Evolutionary conservation across 495 filamentous ascomycete genomes (phyloP).

Genomic region (Bacidia rubella): DNA sequence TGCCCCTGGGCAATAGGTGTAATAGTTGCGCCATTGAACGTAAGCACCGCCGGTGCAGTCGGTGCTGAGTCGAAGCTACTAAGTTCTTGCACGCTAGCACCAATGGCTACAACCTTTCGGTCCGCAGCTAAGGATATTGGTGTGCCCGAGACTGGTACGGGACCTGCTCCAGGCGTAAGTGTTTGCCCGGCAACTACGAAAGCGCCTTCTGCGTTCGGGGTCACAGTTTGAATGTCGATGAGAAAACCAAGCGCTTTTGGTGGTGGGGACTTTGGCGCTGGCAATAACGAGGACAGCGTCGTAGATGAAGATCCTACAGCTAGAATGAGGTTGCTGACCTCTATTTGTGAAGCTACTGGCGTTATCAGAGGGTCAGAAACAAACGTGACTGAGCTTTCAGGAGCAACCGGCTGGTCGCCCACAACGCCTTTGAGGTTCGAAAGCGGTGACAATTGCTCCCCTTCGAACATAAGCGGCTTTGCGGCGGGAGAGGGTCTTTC

Average conservation of each 20-base stretch:
- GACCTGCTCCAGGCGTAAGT: conserved; percentile 1
- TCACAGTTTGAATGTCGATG: neutral
- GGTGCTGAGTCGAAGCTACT: neutral
- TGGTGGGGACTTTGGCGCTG: neutral
- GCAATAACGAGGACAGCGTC: neutral
- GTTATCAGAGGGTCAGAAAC: conserved; percentile 8
- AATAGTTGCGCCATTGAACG: neutral
- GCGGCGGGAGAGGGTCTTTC: neutral
- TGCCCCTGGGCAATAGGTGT: conserved; percentile 1
- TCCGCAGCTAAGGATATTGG: conserved; percentile 6
- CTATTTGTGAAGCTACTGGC: neutral
- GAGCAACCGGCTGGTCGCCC: conserved; percentile 1
- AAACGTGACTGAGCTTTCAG: neutral
- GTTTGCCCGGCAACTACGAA: conserved; percentile 3
- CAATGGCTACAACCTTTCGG: conserved; percentile 2
- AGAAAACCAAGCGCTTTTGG: neutral
- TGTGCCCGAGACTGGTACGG: conserved; percentile 7
- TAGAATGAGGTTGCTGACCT: conserved; percentile 2
- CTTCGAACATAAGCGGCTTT: neutral
- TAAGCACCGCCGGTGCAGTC: neutral
- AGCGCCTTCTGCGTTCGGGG: neutral
- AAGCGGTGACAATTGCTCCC: neutral
- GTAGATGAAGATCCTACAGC: neutral
- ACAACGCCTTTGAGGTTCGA: neutral
- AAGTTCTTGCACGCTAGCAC: neutral